Evolutionary conservation across 2,329 filamentous ascomycete genomes (phyloP).

Genomic region (Cladophialophora chaetospira): DNA sequence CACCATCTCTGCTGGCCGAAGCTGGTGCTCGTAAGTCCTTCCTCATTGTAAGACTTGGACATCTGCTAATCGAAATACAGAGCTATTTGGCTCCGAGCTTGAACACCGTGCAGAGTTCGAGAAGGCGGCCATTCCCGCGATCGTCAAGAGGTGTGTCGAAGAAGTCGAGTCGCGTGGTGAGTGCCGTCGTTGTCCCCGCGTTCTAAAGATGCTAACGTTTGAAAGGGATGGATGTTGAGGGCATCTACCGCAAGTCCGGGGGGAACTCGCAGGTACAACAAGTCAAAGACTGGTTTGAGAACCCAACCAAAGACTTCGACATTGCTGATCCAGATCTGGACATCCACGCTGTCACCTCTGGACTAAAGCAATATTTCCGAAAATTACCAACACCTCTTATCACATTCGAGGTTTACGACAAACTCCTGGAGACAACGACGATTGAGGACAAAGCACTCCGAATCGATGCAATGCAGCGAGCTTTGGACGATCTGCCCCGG

Average conservation of each 20-base stretch:
- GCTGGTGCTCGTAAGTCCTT: conserved; percentile 42
- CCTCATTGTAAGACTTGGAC: background rate
- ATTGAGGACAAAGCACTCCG: conserved; percentile 63
- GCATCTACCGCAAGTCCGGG: conserved; percentile 96
- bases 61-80: conserved; percentile 37
- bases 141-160: conserved; percentile 91
- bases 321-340: conserved; percentile 92
- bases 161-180: conserved; percentile 87
- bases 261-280: conserved; percentile 87
- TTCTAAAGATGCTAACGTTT: conserved; percentile 24
- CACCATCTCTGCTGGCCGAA: conserved; percentile 43
- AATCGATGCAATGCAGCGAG: conserved; percentile 69
- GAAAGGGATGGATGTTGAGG: conserved; percentile 84
- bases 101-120: conserved; percentile 84
- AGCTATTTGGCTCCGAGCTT: conserved; percentile 87
- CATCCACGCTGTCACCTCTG: conserved; percentile 93
- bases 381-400: conserved; percentile 86
- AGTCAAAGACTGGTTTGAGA: conserved; percentile 90
- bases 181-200: conserved; percentile 21
- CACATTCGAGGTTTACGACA: conserved; percentile 90
- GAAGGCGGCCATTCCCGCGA: conserved; percentile 81
- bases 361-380: conserved; percentile 96
- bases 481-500: conserved; percentile 76
- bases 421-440: conserved; percentile 69
- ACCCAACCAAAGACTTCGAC: conserved; percentile 72